Conservation (phyloP, 768 basidiomycete species). For the Thelephora aurantiotincta region DNA sequence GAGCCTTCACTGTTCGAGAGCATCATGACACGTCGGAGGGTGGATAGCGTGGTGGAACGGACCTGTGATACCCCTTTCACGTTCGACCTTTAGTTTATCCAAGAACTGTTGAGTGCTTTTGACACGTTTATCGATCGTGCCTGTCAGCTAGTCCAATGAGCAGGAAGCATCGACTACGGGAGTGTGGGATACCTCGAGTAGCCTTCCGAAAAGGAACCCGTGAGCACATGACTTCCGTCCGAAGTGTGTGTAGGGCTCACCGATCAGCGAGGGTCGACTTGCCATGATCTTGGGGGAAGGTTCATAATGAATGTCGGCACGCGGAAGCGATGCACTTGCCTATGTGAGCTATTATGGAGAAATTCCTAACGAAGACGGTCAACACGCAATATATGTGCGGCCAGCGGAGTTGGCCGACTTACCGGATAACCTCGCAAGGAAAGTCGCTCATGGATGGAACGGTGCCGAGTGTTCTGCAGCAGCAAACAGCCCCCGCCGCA, state of each 20-base stretch:
- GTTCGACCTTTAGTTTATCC: constrained; percentile 92
- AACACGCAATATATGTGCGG: neutral
- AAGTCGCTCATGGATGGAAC: constrained; percentile 41
- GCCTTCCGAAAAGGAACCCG: too few species aligned
- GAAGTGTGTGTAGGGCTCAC: constrained; percentile 21
- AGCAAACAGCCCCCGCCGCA: too few species aligned
- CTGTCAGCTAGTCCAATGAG: constrained; percentile 50
- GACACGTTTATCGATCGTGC: constrained; percentile 60
- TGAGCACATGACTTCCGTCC: neutral
- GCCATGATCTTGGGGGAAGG: constrained; percentile 61
- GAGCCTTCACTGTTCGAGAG: constrained; percentile 66
- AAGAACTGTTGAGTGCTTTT: constrained; percentile 65
- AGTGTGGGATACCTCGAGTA: neutral
- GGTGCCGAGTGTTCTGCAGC: constrained; percentile 16
- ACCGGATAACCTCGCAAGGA: constrained; percentile 60
- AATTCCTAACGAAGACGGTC: constrained; percentile 40
- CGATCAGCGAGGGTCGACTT: constrained; percentile 91
- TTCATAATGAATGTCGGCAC: neutral
- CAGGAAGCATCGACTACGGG: constrained; percentile 8
- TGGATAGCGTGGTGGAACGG: constrained; percentile 7
- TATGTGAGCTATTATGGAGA: constrained; percentile 95
- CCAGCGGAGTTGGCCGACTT: constrained; percentile 5
- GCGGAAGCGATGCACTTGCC: constrained; percentile 26
- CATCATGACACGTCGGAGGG: neutral
- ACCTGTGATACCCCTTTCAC: constrained; percentile 95